A percentile compares a stretch with the other conserved stretches of the same genome.
These are phyloP conservation scores for Huiozyma naganishii DNA, from an alignment of 805 yeast genomes.

Conservation along the genomic window DNA sequence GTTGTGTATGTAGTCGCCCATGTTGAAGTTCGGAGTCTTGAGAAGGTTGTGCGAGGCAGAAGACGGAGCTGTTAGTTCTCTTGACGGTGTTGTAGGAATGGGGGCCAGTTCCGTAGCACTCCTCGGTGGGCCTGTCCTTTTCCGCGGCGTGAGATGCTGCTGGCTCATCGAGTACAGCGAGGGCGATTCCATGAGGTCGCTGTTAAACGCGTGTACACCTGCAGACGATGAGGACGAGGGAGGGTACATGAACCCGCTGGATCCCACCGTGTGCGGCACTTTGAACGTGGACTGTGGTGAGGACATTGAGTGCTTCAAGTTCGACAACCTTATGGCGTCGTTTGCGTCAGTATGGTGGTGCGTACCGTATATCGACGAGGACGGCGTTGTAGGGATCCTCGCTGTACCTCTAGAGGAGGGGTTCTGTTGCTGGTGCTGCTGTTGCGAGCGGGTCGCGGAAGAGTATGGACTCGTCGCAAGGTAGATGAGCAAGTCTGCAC, in stretches of 20 bases:
- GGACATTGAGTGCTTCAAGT: slow-evolving; percentile 19
- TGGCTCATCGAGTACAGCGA: slow-evolving; percentile 8
- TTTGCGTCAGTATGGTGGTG: slow-evolving; percentile 7
- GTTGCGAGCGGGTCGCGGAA: background rate
- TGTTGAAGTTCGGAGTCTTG: slow-evolving; percentile 26
- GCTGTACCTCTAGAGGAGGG: background rate
- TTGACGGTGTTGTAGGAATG: slow-evolving; percentile 24
- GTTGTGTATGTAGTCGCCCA: slow-evolving; percentile 30
- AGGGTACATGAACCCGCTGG: background rate
- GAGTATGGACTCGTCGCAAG: slow-evolving; percentile 28
- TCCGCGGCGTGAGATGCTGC: slow-evolving; percentile 5
- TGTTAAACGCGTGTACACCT: slow-evolving; percentile 4
- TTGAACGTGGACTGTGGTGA: slow-evolving; percentile 26
- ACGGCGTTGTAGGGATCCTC: slow-evolving; percentile 22
- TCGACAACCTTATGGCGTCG: slow-evolving; percentile 20
- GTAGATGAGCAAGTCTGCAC: slow-evolving; percentile 29
- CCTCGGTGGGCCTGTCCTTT: slow-evolving; percentile 2
- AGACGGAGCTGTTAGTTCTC: slow-evolving; percentile 12
- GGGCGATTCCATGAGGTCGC: slow-evolving; percentile 22
- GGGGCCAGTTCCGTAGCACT: background rate
- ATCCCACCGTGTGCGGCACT: slow-evolving; percentile 10
- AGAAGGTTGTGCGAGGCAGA: slow-evolving; percentile 6
- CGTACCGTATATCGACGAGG: slow-evolving; percentile 3
- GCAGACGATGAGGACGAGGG: no score
- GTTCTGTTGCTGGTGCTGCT: background rate